Conservation (phyloP, 331 rosid genomes). For the Erythrophleum ivorense region DNA sequence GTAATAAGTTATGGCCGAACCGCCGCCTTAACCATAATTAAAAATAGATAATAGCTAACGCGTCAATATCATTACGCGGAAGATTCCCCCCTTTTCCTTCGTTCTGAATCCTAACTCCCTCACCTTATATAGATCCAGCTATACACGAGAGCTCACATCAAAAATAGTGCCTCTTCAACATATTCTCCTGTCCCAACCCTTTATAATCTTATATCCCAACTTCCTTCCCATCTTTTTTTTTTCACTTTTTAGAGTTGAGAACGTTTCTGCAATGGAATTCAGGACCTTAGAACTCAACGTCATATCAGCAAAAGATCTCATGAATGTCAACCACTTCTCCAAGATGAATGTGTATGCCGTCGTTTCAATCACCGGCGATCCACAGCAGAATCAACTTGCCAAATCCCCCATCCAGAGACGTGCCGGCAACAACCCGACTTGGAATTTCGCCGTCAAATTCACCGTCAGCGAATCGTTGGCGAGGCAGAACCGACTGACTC, state of each 20-base stretch:
- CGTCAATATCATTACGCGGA: background rate
- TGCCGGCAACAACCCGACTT: slow-evolving; percentile 60
- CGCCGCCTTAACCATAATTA: background rate
- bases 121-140: background rate
- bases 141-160: background rate
- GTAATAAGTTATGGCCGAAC: no score
- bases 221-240: no score
- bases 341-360: slow-evolving; percentile 83
- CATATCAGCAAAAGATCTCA: slow-evolving; percentile 69
- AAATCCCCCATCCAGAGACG: slow-evolving; percentile 51
- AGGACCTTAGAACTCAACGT: slow-evolving; percentile 68
- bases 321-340: slow-evolving; percentile 62
- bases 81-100: background rate
- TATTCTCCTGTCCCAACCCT: background rate
- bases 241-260: no score
- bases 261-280: slow-evolving; percentile 50
- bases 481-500: slow-evolving; percentile 52
- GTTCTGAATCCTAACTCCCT: background rate
- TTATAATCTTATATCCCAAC: no score
- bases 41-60: background rate
- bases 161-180: background rate
- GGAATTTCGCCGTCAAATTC: slow-evolving; percentile 66
- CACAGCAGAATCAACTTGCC: slow-evolving; percentile 27
- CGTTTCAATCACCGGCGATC: slow-evolving; percentile 61
- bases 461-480: slow-evolving; percentile 47